Percentiles rank a stretch among this genome's conserved stretches.
Evolutionary conservation across 345 rosid genomes (phyloP).

Genomic region (Citrus australasica): DNA sequence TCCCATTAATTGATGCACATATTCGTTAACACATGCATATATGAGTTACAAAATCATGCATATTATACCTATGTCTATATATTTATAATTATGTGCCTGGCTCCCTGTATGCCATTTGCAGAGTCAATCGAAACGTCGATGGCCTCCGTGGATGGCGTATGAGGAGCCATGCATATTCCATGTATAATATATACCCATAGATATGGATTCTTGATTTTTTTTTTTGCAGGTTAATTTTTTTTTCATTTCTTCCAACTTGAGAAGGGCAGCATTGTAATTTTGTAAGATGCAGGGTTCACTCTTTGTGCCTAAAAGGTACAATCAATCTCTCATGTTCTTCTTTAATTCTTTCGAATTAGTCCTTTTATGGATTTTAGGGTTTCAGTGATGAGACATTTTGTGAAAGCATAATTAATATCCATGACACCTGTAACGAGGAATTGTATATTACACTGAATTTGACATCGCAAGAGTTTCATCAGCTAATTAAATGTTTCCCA

Average conservation of each 20-base stretch:
- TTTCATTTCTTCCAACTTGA: neutral
- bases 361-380: slow-evolving; percentile 16
- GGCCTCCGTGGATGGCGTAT: slow-evolving; percentile 97
- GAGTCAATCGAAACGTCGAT: slow-evolving; percentile 58
- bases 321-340: slow-evolving; percentile 3
- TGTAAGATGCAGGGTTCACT: neutral
- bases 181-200: slow-evolving; percentile 15
- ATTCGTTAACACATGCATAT: neutral
- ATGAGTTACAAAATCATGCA: neutral
- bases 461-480: slow-evolving; percentile 26
- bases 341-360: neutral
- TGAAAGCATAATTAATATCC: neutral
- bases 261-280: slow-evolving; percentile 27
- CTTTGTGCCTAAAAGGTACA: slow-evolving; percentile 10
- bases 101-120: slow-evolving; percentile 99
- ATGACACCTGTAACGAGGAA: slow-evolving; percentile 15
- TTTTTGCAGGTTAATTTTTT: slow-evolving; percentile 8
- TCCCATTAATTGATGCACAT: too few relatives aligned
- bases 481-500: neutral
- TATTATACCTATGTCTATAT: neutral
- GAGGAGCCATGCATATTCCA: slow-evolving; percentile 96
- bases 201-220: neutral
- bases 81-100: slow-evolving; percentile 65
- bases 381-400: slow-evolving; percentile 1
- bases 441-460: neutral